Evolutionary conservation across 2,329 filamentous ascomycete species (phyloP).

Genomic region (Stylonectria norvegica): DNA sequence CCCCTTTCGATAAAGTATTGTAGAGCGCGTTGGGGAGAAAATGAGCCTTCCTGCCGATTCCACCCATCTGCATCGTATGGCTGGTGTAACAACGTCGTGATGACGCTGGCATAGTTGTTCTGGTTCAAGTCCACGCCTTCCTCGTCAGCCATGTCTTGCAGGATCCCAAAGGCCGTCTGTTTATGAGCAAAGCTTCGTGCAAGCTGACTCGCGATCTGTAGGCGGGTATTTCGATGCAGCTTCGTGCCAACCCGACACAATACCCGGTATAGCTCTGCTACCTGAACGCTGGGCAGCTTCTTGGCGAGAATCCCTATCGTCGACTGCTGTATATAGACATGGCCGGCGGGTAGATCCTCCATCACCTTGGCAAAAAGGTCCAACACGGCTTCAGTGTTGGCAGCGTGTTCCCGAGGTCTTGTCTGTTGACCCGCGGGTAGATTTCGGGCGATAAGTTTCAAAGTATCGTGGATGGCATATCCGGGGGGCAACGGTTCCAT

Average conservation of each 20-base stretch:
- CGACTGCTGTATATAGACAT: conserved; percentile 37
- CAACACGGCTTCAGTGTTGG: conserved; percentile 30
- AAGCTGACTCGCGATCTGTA: conserved; percentile 47
- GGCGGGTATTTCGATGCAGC: conserved; percentile 41
- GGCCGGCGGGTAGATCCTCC: conserved; percentile 25
- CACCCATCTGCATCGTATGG: conserved; percentile 18
- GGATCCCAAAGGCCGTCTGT: conserved; percentile 41
- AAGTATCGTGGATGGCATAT: conserved; percentile 37
- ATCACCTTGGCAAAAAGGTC: conserved; percentile 29
- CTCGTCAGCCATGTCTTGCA: conserved; percentile 34
- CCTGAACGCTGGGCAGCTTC: conserved; percentile 29
- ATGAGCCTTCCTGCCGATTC: conserved; percentile 17
- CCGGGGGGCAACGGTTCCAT: conserved; percentile 34
- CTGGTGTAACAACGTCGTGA: conserved; percentile 55
- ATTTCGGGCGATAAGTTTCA: conserved; percentile 30
- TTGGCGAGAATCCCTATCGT: conserved; percentile 34
- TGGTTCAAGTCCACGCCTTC: conserved; percentile 44
- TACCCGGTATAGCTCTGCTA: conserved; percentile 35
- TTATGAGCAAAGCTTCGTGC: conserved; percentile 40
- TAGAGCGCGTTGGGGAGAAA: conserved; percentile 32
- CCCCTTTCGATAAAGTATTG: conserved; percentile 55
- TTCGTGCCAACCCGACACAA: conserved; percentile 28
- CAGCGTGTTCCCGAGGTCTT: conserved; percentile 17
- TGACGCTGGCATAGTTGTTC: conserved; percentile 49
- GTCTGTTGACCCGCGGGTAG: conserved; percentile 17